phyloP scores from a whole-genome alignment of 192 early-diverging fungal species.

The Paraglomus occultum region DNA sequence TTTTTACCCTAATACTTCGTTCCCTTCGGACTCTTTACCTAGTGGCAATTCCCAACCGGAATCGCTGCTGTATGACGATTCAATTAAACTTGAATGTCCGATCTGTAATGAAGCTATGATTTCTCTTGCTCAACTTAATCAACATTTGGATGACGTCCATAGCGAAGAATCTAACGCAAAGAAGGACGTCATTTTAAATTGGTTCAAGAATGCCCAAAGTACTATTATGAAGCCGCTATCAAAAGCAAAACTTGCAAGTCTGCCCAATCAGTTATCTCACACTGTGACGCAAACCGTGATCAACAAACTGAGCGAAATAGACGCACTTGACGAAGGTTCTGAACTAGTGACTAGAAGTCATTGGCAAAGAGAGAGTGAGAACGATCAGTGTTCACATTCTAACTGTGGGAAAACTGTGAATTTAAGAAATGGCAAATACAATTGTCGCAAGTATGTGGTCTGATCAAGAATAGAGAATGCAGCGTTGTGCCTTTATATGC shows the following conservation, averaged over 20 bases:
- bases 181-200: slow-evolving; percentile 45
- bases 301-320: slow-evolving; percentile 47
- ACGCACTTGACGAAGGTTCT: slow-evolving; percentile 32
- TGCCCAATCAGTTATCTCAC: slow-evolving; percentile 36
- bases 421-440: slow-evolving; percentile 48
- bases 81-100: slow-evolving; percentile 31
- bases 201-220: slow-evolving; percentile 54
- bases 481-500: slow-evolving; percentile 14
- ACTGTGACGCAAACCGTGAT: slow-evolving; percentile 36
- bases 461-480: slow-evolving; percentile 3
- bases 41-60: slow-evolving; percentile 17
- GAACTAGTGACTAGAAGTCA: slow-evolving; percentile 51
- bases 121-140: slow-evolving; percentile 38
- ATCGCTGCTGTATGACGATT: slow-evolving; percentile 22
- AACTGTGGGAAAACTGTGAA: slow-evolving; percentile 49
- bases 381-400: slow-evolving; percentile 46
- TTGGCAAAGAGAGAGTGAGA: slow-evolving; percentile 51
- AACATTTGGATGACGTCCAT: slow-evolving; percentile 50
- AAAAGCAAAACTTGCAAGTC: slow-evolving; percentile 44
- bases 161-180: slow-evolving; percentile 51
- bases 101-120: slow-evolving; percentile 38
- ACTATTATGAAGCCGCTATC: slow-evolving; percentile 41
- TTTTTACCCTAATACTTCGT: slow-evolving; percentile 12
- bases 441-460: slow-evolving; percentile 49
- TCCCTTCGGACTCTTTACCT: slow-evolving; percentile 12